Evolutionary conservation across 306 rosid species (phyloP).

Genomic region (Oxytropis ochrocephala): DNA sequence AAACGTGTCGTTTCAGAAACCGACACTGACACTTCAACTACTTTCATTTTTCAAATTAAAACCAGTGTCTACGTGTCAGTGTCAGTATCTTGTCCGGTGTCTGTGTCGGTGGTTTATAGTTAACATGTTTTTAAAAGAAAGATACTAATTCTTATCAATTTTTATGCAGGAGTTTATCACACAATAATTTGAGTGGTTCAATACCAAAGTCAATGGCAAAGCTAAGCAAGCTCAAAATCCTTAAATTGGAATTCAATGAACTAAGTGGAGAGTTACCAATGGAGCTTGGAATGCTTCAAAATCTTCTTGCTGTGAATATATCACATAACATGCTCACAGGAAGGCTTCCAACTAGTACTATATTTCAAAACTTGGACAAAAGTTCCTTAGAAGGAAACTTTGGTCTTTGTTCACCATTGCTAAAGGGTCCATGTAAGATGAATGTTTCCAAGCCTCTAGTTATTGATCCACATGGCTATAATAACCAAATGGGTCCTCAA

Average conservation of each 20-base stretch:
- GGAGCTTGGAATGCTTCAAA: constrained; percentile 72
- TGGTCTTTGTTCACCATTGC: constrained; percentile 80
- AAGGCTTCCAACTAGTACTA: constrained; percentile 66
- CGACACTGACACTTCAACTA: too few relatives aligned
- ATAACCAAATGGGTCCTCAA: constrained; percentile 43
- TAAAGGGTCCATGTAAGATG: constrained; percentile 87
- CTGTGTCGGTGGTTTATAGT: too few relatives aligned
- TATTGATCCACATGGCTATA: constrained; percentile 71
- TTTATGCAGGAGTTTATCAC: constrained; percentile 69
- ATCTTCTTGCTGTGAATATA: constrained; percentile 77
- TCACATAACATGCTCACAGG: constrained; percentile 81
- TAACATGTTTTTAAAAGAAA: background rate
- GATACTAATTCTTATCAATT: constrained; percentile 9
- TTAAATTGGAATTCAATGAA: constrained; percentile 69
- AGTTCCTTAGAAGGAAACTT: constrained; percentile 81
- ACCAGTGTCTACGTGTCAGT: too few relatives aligned
- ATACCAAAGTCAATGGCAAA: constrained; percentile 70
- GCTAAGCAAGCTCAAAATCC: constrained; percentile 60
- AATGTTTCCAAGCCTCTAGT: constrained; percentile 90
- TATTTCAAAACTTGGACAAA: constrained; percentile 71
- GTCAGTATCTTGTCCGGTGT: too few relatives aligned
- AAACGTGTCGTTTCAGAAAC: too few relatives aligned
- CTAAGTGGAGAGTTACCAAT: constrained; percentile 86
- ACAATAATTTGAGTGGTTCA: constrained; percentile 64
- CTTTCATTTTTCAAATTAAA: too few relatives aligned